Evolutionary conservation across 73 alveolate species (phyloP).

Genomic region (Durusdinium trenchii): DNA sequence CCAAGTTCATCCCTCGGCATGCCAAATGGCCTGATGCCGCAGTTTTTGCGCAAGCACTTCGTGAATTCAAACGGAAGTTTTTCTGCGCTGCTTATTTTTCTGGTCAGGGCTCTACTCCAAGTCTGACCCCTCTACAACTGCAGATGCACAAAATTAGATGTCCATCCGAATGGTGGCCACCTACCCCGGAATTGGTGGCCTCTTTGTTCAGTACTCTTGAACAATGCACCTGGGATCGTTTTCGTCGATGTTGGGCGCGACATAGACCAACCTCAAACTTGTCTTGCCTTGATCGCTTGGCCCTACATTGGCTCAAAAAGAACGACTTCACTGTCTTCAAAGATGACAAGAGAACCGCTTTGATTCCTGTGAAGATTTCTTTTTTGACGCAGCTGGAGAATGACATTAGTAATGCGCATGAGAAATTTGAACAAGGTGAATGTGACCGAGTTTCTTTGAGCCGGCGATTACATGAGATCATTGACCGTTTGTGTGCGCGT

Average conservation of each 20-base stretch:
- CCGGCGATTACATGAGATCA: not conserved
- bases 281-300: not conserved
- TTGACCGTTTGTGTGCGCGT: not conserved
- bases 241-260: not conserved
- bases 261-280: not conserved
- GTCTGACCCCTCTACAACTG: not conserved
- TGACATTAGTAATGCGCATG: not conserved
- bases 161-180: conserved; percentile 34
- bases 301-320: not conserved
- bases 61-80: conserved; percentile 18
- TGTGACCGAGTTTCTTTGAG: not conserved
- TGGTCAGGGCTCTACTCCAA: not conserved
- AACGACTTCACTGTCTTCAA: not conserved
- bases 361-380: not conserved
- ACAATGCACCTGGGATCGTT: not conserved
- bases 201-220: not conserved
- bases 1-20: not conserved
- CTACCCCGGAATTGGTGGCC: not conserved
- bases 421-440: not conserved
- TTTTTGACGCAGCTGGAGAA: not conserved
- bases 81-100: conserved; percentile 19
- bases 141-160: not conserved
- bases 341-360: conserved; percentile 30
- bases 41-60: not conserved
- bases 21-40: not conserved